Conservation (phyloP, 768 basidiomycete genomes). For the Amanita rimosa region DNA sequence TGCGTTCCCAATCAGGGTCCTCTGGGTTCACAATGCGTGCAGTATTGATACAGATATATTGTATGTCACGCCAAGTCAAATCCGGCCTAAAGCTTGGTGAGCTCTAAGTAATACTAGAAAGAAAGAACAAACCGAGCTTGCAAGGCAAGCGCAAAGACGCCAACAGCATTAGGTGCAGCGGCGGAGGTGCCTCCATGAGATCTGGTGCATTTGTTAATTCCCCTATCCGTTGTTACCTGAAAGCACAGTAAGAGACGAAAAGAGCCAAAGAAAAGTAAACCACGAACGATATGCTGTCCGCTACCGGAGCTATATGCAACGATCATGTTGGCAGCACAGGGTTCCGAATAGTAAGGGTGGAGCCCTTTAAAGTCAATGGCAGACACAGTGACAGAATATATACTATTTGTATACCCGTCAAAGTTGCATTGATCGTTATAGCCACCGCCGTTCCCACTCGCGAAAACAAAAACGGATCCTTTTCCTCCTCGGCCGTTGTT, state of each 20-base stretch:
- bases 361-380: constrained; percentile 88
- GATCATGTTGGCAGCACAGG: constrained; percentile 96
- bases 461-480: constrained; percentile 93
- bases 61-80: constrained; percentile 92
- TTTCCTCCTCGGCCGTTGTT: constrained; percentile 83
- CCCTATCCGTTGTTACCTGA: constrained; percentile 92
- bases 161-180: constrained; percentile 93
- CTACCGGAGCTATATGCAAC: constrained; percentile 94
- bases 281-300: constrained; percentile 82
- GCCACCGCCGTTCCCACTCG: constrained; percentile 90
- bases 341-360: constrained; percentile 94
- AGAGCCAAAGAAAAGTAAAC: constrained; percentile 2
- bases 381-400: constrained; percentile 94
- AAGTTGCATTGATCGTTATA: constrained; percentile 97
- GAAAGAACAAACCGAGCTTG: constrained; percentile 54
- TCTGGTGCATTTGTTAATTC: constrained; percentile 68
- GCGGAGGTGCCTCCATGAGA: constrained; percentile 95
- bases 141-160: constrained; percentile 85
- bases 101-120: constrained; percentile 1
- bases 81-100: constrained; percentile 52
- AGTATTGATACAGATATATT: constrained; percentile 75
- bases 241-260: constrained; percentile 9
- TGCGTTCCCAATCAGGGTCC: constrained; percentile 92
- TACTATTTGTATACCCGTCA: constrained; percentile 97
- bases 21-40: constrained; percentile 72